Percentiles rank a stretch among this genome's conserved stretches.
Evolutionary conservation across 2,329 filamentous ascomycete species (phyloP).

Genomic region (Monilinia aucupariae): DNA sequence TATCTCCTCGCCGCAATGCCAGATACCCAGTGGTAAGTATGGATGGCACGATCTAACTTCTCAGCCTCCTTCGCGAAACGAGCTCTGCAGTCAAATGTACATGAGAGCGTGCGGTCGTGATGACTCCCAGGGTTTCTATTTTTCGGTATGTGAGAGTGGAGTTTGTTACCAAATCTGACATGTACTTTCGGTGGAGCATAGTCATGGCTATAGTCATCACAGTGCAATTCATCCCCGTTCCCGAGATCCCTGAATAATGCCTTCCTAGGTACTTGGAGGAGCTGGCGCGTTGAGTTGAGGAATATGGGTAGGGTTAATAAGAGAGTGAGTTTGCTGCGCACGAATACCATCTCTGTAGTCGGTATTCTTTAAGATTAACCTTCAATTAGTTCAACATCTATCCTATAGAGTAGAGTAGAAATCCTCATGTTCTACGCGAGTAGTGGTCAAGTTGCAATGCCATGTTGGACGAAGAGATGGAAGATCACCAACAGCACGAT

Average conservation of each 20-base stretch:
- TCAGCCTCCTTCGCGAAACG: constrained; percentile 1
- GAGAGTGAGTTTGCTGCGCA: background rate
- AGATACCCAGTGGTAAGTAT: background rate
- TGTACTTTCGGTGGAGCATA: constrained; percentile 4
- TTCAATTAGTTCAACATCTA: background rate
- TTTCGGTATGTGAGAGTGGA: background rate
- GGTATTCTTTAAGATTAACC: background rate
- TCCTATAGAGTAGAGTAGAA: too few relatives aligned
- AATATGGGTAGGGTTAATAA: background rate
- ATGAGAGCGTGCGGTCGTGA: background rate
- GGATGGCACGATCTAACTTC: background rate
- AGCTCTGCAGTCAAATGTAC: background rate
- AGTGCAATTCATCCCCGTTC: background rate
- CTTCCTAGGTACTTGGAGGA: background rate
- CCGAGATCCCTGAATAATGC: background rate
- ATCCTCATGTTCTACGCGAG: background rate
- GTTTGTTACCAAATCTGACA: background rate
- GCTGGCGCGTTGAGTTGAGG: background rate
- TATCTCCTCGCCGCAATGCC: background rate
- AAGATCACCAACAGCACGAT: background rate
- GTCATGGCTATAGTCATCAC: constrained; percentile 2
- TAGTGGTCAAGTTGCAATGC: background rate
- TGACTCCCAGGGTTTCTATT: background rate
- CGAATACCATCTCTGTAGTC: background rate
- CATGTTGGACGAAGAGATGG: background rate